These are phyloP conservation scores for Metschnikowia continentalis DNA, from an alignment of 805 yeast genomes.

Conservation along the genomic window DNA sequence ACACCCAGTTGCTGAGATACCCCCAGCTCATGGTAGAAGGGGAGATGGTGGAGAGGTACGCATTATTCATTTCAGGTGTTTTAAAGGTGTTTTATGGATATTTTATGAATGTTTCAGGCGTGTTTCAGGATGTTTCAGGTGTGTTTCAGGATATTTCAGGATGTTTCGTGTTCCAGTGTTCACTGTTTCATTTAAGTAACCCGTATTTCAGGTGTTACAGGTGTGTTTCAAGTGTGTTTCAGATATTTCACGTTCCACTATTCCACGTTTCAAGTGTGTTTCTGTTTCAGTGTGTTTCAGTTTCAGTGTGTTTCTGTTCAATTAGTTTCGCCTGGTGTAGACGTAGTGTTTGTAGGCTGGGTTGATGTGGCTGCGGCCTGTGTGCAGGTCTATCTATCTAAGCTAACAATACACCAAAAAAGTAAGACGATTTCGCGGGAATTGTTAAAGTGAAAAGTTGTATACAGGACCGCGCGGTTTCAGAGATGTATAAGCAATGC, in stretches of 20 bases:
- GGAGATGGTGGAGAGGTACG: not conserved
- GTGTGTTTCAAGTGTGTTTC: not conserved
- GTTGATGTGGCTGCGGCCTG: not conserved
- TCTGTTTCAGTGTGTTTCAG: not conserved
- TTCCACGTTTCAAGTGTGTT: not conserved
- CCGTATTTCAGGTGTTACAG: not conserved
- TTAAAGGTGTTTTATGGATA: not conserved
- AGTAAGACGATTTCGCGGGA: too few relatives aligned
- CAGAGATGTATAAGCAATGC: not conserved
- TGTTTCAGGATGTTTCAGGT: not conserved
- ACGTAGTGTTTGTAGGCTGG: not conserved
- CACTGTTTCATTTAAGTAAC: too few relatives aligned
- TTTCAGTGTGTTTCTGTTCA: too few relatives aligned
- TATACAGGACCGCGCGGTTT: not conserved
- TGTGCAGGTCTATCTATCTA: not conserved
- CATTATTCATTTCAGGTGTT: not conserved
- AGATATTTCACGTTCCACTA: not conserved
- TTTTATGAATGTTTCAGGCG: not conserved
- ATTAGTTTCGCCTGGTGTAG: not conserved
- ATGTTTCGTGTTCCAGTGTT: not conserved
- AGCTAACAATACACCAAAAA: too few relatives aligned
- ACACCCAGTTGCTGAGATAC: slow-evolving; percentile 78
- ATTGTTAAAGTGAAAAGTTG: too few relatives aligned
- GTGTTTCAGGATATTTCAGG: not conserved
- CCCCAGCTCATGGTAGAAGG: slow-evolving; percentile 44